phyloP scores from a whole-genome alignment of 345 rosid species.

The Brassica incana region DNA sequence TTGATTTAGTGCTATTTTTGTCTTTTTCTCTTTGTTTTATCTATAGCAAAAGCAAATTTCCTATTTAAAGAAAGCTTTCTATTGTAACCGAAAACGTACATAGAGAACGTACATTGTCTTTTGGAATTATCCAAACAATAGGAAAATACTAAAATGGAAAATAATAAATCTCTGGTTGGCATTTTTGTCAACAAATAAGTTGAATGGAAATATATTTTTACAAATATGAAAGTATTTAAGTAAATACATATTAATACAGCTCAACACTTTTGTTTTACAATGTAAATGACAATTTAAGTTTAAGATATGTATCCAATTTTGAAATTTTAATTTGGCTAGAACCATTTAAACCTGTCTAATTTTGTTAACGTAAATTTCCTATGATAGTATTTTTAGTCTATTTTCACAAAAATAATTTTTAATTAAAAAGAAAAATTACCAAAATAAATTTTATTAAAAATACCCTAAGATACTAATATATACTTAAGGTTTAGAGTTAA shows the following conservation, averaged over 20 bases:
- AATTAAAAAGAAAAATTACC: too few relatives aligned
- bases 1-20: too few relatives aligned
- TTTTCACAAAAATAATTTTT: too few relatives aligned
- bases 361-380: too few relatives aligned
- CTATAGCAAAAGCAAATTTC: not conserved
- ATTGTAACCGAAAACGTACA: conserved; percentile 6
- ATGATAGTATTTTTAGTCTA: too few relatives aligned
- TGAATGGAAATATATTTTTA: not conserved
- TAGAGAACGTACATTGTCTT: not conserved
- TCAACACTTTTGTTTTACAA: not conserved
- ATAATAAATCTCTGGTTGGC: not conserved
- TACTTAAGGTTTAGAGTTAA: too few relatives aligned
- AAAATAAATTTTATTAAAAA: too few relatives aligned
- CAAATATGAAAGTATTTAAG: not conserved
- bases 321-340: not conserved
- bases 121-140: conserved; percentile 4
- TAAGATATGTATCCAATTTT: not conserved
- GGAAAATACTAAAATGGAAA: not conserved
- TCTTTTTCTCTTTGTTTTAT: not conserved
- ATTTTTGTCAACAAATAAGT: not conserved
- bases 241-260: not conserved
- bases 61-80: conserved; percentile 1
- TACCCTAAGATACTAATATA: too few relatives aligned
- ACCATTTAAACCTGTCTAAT: not conserved
- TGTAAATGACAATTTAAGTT: not conserved